Evolutionary conservation across 306 rosid genomes (phyloP).

Genomic region (Begonia masoniana): DNA sequence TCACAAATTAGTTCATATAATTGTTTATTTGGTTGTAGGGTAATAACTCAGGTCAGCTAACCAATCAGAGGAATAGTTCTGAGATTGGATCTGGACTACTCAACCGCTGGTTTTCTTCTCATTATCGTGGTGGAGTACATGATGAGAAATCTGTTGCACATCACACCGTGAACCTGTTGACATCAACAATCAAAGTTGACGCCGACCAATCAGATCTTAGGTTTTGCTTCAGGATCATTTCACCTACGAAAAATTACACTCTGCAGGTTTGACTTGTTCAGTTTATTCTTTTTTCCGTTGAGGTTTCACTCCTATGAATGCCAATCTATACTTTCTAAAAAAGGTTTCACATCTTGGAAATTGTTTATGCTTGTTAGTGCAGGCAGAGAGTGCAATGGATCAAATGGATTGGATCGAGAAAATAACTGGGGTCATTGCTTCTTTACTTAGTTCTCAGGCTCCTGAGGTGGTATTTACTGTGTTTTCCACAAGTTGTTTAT

Average conservation of each 20-base stretch:
- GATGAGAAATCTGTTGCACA: slow-evolving; percentile 99
- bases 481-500: too few relatives aligned
- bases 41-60: slow-evolving; percentile 32
- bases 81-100: slow-evolving; percentile 98
- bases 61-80: slow-evolving; percentile 94
- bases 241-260: slow-evolving; percentile 96
- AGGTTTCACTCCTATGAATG: too few relatives aligned
- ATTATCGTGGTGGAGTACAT: slow-evolving; percentile 96
- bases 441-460: slow-evolving; percentile 90
- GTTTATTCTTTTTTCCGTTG: too few relatives aligned
- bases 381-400: slow-evolving; percentile 99
- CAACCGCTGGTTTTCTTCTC: slow-evolving; percentile 96
- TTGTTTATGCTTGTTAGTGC: slow-evolving; percentile 71
- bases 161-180: slow-evolving; percentile 95
- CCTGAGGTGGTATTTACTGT: slow-evolving; percentile 75
- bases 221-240: slow-evolving; percentile 97
- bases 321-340: too few relatives aligned
- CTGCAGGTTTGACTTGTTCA: slow-evolving; percentile 55
- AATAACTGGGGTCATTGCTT: slow-evolving; percentile 98
- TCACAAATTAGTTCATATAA: slow-evolving; percentile 2
- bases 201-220: slow-evolving; percentile 98
- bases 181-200: slow-evolving; percentile 95
- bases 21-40: too few relatives aligned
- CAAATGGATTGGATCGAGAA: slow-evolving; percentile 99
- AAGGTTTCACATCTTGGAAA: background rate